A percentile compares a stretch with the other conserved stretches of the same genome.
These are phyloP conservation scores for Sophora flavescens DNA, from an alignment of 306 rosid species.

Conservation along the genomic window DNA sequence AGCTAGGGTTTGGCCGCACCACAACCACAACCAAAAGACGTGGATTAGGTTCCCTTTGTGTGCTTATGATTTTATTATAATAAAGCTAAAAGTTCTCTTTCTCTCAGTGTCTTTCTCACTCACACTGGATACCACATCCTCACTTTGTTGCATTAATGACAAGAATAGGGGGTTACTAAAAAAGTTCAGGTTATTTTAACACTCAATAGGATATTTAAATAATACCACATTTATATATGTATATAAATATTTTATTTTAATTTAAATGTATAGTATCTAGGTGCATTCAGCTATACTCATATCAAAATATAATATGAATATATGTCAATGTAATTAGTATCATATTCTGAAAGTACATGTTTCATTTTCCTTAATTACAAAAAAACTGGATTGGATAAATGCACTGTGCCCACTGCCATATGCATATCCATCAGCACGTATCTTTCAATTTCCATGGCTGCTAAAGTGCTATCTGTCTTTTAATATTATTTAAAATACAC, in stretches of 20 bases:
- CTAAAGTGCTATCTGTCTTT: conserved; percentile 32
- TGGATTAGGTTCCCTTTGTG: conserved; percentile 80
- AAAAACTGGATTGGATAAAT: conserved; percentile 49
- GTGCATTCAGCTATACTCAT: too few relatives aligned
- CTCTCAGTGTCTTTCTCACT: conserved; percentile 39
- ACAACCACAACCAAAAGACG: conserved; percentile 68
- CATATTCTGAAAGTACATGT: background rate
- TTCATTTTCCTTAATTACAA: background rate
- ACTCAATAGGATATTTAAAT: background rate
- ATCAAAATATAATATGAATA: too few relatives aligned
- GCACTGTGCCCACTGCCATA: conserved; percentile 42
- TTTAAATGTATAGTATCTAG: too few relatives aligned
- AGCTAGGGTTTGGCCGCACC: conserved; percentile 72
- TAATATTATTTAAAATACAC: conserved; percentile 8
- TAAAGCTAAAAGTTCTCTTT: conserved; percentile 50
- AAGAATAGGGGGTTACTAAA: conserved; percentile 57
- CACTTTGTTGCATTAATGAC: conserved; percentile 48
- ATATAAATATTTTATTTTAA: background rate
- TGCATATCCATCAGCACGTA: conserved; percentile 40
- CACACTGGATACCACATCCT: conserved; percentile 47
- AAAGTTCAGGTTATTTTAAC: background rate
- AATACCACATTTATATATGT: background rate
- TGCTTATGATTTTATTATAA: conserved; percentile 48
- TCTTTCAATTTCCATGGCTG: conserved; percentile 29
- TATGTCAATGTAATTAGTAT: too few relatives aligned